Base-by-base conservation (phyloP, 2,329 filamentous ascomycete genomes). In the Nemania abortiva region DNA sequence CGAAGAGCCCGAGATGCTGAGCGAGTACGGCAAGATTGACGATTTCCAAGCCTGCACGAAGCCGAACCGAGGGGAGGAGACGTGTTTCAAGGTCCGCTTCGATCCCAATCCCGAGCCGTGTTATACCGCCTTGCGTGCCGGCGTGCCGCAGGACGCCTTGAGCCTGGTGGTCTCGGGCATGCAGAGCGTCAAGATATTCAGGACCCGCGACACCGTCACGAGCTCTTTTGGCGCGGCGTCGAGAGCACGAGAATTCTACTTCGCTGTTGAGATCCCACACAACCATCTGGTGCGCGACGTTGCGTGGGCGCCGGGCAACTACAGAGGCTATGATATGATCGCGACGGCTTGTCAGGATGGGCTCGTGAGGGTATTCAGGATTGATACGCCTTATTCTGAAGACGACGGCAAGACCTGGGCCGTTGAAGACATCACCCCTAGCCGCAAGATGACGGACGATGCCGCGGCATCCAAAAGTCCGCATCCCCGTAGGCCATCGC, bases 261-360 rank as follows among this genome's bases (percentile, higher is more conserved):
- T 93, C 7, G 94, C 94, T 0, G 90, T 91, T 22, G 91, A 94
- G 77, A 84, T 98, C 18, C 84, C 90, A 1, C 92, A 97, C 74
- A 86, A 88, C 7, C 90, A 91, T 0, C 85, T 98, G 47, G 92
- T 98, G 6, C 87, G 95, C 56, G 95, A 98, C 78, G 88, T 98
- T 1, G 91, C 93, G 1, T 99, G 96, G 96, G 94, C 95, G 0
- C 92, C 94, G 56, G 95, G 94, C 13, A 97, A 94, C 72, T 94
- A 97, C 75, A 86, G 95, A 47, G 95, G 95, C 1, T 95, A 93
- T 79, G 96, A 99, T 79, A 87, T 95, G 66, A 88, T 98, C 74
- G 96, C 95, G 2, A 97, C 95, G 6, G 95, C 94, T 2, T 96
- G 93, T 78, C 97, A 97, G 80, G 96, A 99, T 78, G 95, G 96